Conservation (phyloP, 2,329 filamentous ascomycete genomes). For the Ophiognomonia clavigignenti-juglandacearum region DNA sequence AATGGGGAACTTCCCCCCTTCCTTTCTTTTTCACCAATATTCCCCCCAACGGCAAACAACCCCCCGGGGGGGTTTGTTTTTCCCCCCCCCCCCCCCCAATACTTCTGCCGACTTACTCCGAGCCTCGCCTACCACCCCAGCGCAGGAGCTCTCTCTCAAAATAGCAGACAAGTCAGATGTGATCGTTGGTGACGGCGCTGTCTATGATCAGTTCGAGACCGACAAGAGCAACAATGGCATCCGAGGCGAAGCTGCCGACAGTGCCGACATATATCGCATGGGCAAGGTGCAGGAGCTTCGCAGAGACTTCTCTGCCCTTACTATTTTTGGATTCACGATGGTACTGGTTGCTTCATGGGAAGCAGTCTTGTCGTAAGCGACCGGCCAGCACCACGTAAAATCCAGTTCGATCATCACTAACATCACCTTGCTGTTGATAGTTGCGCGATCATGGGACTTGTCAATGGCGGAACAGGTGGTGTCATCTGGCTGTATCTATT, state of each 20-base stretch:
- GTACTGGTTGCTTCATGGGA: slow-evolving; percentile 53
- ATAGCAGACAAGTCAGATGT: neutral
- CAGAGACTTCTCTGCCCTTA: slow-evolving; percentile 45
- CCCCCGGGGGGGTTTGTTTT: too few relatives aligned
- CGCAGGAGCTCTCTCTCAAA: too few relatives aligned
- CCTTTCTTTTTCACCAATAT: too few relatives aligned
- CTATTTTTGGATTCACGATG: slow-evolving; percentile 48
- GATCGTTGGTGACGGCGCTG: neutral
- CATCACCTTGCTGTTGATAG: neutral
- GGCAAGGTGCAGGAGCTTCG: slow-evolving; percentile 45
- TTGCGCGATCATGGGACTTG: slow-evolving; percentile 27
- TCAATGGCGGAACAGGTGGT: slow-evolving; percentile 48
- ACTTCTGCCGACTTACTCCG: too few relatives aligned
- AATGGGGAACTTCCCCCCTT: too few relatives aligned
- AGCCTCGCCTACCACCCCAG: too few relatives aligned
- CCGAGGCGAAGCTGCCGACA: neutral
- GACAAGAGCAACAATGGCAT: neutral
- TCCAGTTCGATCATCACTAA: neutral
- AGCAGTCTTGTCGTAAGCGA: slow-evolving; percentile 32
- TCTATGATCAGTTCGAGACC: neutral
- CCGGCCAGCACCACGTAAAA: neutral
- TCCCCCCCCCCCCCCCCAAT: too few relatives aligned
- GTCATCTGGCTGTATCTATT: slow-evolving; percentile 48
- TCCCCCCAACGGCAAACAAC: too few relatives aligned
- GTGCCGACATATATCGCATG: slow-evolving; percentile 26